Percentiles rank a stretch among this genome's conserved stretches.
Conservation (phyloP, 805 yeast species). For the Scheffersomyces amazonensis region DNA sequence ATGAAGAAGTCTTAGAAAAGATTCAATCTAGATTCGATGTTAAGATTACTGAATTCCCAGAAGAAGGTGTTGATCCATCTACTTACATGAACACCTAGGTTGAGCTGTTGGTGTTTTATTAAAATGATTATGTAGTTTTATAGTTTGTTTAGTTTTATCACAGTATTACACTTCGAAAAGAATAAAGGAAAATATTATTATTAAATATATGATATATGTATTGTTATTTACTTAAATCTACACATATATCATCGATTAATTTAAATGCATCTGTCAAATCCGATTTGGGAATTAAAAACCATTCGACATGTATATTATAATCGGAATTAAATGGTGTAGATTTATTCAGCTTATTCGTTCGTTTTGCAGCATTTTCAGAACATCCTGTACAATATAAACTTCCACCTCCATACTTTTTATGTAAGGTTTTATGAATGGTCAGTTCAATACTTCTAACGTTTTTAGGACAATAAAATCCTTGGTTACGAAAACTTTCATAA, state of each 20-base stretch:
- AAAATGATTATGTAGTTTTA: background rate
- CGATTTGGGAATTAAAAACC: slow-evolving; percentile 53
- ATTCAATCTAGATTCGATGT: slow-evolving; percentile 98
- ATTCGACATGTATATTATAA: slow-evolving; percentile 48
- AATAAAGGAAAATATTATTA: background rate
- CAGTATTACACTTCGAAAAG: too few species aligned
- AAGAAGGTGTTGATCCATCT: slow-evolving; percentile 95
- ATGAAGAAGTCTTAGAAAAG: slow-evolving; percentile 83
- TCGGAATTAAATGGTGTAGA: slow-evolving; percentile 5
- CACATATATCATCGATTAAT: slow-evolving; percentile 28
- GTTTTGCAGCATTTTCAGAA: background rate
- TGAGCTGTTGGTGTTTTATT: background rate
- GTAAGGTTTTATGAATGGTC: slow-evolving; percentile 37
- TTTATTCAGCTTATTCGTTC: slow-evolving; percentile 1
- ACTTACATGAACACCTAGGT: slow-evolving; percentile 91
- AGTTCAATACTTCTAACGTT: slow-evolving; percentile 38
- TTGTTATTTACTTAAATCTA: slow-evolving; percentile 1
- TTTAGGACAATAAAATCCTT: slow-evolving; percentile 33
- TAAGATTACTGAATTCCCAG: slow-evolving; percentile 92
- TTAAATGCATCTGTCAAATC: slow-evolving; percentile 30
- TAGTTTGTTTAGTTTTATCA: background rate
- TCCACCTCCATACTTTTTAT: slow-evolving; percentile 45
- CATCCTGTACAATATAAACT: slow-evolving; percentile 50
- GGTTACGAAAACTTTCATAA: slow-evolving; percentile 15
- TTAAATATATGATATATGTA: background rate